Base-by-base conservation (phyloP, 192 early-diverging fungal species). In the Backusella macrospora region DNA sequence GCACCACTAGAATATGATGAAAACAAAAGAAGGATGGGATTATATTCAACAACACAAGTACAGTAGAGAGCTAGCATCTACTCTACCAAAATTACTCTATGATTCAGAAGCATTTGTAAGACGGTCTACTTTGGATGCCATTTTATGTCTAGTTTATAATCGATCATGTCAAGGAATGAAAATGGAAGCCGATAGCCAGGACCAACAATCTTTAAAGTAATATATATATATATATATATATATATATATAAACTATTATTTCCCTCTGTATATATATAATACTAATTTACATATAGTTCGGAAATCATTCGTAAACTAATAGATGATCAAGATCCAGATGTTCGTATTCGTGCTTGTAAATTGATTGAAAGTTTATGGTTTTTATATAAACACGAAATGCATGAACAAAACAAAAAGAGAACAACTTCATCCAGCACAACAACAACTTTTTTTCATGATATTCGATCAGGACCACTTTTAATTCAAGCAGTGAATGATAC, bases 61-160 rank as follows among this genome's bases (percentile, higher is more conserved):
- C 9, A 79, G 77, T 29, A 71, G 70, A 4, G 70, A 80, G 16
- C 44, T 88, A 5, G 73, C 78, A 23, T 39, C 59, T 12, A 75
- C 76, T 42, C 38, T 88, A 40, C 87, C 87, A 6, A 65, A 45
- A 15, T 49, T 88, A 49, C 77, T 86, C 16, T 76, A 81, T 52
- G 87, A 88, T 69, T 64, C 81, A 2, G 85, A 86, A 62, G 85
- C 85, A 1, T 82, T 86, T 78, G 87, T 88, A 1, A 72, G 87
- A 62, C 78, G 85, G 26, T 82, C 85, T 6, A 80, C 81, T 13
- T 73, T 88, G 67, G 85, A 88, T 48, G 76, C 79, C 6, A 85
- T 88, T 74, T 73, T 72, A 37, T 86, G 82, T 70, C 64, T 88
- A 14, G 78, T 85, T 26, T 71, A 69, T 12, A 76, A 86, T 67